Conservation (phyloP, 176 grass and related monocot species). For the Leersia perrieri region DNA sequence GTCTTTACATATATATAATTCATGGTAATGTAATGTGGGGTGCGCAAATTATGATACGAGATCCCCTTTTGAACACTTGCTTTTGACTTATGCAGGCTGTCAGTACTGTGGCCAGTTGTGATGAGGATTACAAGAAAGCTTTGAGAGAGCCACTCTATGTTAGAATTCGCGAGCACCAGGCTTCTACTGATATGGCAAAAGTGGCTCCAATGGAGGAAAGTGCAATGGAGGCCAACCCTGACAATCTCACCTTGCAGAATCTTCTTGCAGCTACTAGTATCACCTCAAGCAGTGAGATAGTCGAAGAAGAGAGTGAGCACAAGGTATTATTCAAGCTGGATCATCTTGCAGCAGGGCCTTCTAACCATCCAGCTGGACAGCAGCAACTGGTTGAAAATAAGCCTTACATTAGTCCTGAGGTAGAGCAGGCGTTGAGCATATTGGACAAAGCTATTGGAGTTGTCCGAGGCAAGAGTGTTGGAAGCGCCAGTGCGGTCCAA, state of each 20-base stretch:
- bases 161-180: constrained; percentile 50
- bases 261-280: constrained; percentile 18
- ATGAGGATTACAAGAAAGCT: constrained; percentile 75
- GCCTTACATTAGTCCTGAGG: constrained; percentile 59
- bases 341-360: constrained; percentile 9
- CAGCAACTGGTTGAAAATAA: constrained; percentile 6
- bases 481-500: constrained; percentile 5
- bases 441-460: constrained; percentile 63
- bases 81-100: constrained; percentile 56
- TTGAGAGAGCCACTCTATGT: constrained; percentile 70
- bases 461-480: constrained; percentile 34
- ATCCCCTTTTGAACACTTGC: background rate
- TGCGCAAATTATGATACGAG: background rate
- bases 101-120: constrained; percentile 62
- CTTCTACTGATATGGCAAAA: constrained; percentile 36
- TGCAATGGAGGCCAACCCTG: constrained; percentile 12
- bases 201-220: constrained; percentile 3
- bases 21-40: background rate
- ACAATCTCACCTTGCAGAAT: constrained; percentile 29
- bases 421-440: constrained; percentile 67
- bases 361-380: constrained; percentile 4
- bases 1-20: constrained; percentile 3
- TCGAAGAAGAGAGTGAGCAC: constrained; percentile 62
- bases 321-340: constrained; percentile 19
- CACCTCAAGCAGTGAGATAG: constrained; percentile 56